Evolutionary conservation across 768 basidiomycete species (phyloP), one percentile per base, ranked within the genome.

Genomic region (Asterophora lycoperdoides): DNA sequence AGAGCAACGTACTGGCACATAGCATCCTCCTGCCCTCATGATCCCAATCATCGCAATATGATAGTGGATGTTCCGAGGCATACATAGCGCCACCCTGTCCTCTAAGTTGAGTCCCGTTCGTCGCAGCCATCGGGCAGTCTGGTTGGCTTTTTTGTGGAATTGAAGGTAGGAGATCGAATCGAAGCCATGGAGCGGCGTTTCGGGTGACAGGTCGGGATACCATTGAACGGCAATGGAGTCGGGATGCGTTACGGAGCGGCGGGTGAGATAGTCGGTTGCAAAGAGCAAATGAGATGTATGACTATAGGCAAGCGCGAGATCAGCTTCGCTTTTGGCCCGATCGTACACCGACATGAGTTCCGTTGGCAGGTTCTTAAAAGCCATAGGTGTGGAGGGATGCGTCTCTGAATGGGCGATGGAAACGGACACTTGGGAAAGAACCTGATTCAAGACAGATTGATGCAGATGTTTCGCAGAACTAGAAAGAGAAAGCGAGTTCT

Each of bases 21-120:
- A 78, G 43, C 77, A 76, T 34, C 68, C 76, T 35, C 77, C 77
- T 18, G 76, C 71, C 30, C 70, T 72, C 53, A 76, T 62, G 26
- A 76, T 66, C 6, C 69, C 77, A 45, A 75, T 64, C 50, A 76
- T 60, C 2, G 68, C 64, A 17, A 69, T 54, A 46, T 78, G 73
- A 52, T 74, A 78, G 39, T 59, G 45, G 13, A 70, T 53, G 44
- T 73, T 63, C 15, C 77, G 70, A 44, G 66, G 60, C 62, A 73
- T 67, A 49, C 75, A 78, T 40, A 78, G 63, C 17, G 74, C 73
- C 4, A 78, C 70, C 18, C 68, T 67, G 45, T 73, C 71, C 48
- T 71, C 72, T 13, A 39, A 59, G 38, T 60, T 41, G 17, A 77
- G 52, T 2, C 73, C 72, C 13, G 50, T 51, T 4, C 51, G 52